A percentile compares a stretch with the other conserved stretches of the same genome.
These are phyloP conservation scores for Parmelia sp. DNA, from an alignment of 495 filamentous ascomycete genomes.

Conservation along the genomic window DNA sequence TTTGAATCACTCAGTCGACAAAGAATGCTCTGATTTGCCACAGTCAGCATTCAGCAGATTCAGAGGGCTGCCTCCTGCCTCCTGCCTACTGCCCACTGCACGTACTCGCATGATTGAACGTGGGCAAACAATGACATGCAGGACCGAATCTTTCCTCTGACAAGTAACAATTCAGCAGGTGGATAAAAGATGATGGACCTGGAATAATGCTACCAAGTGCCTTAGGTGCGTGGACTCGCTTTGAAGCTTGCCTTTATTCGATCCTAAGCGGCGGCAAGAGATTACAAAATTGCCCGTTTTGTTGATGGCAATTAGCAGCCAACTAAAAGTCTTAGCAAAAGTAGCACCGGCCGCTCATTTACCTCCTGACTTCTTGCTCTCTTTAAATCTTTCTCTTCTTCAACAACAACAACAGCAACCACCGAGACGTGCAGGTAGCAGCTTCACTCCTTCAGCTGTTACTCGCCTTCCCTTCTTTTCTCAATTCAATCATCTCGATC, in stretches of 20 bases:
- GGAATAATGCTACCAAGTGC: too few species aligned
- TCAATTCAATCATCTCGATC: neutral
- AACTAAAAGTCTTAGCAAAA: too few species aligned
- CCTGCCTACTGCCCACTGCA: neutral
- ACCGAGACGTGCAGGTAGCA: conserved; percentile 49
- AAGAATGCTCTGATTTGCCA: neutral
- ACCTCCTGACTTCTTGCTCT: conserved; percentile 34
- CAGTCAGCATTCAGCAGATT: too few species aligned
- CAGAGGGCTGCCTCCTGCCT: too few species aligned
- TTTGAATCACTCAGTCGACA: too few species aligned
- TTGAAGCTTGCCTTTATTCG: neutral
- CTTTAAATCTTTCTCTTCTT: conserved; percentile 24
- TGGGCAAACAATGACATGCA: conserved; percentile 1
- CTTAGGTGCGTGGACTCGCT: too few species aligned
- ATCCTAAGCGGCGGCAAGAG: neutral
- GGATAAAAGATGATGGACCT: too few species aligned
- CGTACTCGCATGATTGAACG: neutral
- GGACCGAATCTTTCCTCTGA: neutral
- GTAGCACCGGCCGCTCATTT: neutral
- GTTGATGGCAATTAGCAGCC: neutral
- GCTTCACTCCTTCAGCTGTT: conserved; percentile 83
- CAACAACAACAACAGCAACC: conserved; percentile 13
- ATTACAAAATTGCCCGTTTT: neutral
- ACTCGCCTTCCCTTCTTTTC: conserved; percentile 48
- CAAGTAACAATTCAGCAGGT: too few species aligned